Conservation (phyloP, 2,329 filamentous ascomycete species). For the Ophiostoma tasmaniense region DNA sequence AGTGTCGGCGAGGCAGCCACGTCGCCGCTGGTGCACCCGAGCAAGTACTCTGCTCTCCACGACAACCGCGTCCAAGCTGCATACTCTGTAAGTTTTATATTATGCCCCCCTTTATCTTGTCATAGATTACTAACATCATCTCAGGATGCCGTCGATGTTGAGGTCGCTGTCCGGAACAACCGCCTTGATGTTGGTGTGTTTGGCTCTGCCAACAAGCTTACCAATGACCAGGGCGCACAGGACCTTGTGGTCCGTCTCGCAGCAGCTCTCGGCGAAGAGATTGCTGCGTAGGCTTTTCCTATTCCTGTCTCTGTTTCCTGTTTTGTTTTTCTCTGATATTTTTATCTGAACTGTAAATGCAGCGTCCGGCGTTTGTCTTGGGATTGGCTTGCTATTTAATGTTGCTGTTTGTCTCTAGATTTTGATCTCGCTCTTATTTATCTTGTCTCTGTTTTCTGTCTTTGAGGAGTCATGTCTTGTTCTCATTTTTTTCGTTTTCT, state of each 20-base stretch:
- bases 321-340: neutral
- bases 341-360: neutral
- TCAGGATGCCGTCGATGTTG: constrained; percentile 22
- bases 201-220: constrained; percentile 16
- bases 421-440: neutral
- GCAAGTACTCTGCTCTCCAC: constrained; percentile 19
- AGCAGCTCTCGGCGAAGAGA: neutral
- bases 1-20: neutral
- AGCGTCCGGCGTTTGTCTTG: neutral
- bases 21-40: constrained; percentile 10
- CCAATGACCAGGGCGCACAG: neutral
- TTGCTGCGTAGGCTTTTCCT: neutral
- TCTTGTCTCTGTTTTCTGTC: neutral
- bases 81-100: constrained; percentile 23
- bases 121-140: neutral
- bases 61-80: constrained; percentile 25
- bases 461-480: neutral
- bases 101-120: too few species aligned
- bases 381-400: neutral
- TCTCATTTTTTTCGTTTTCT: neutral
- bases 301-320: neutral
- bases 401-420: neutral
- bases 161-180: constrained; percentile 18
- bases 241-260: constrained; percentile 1
- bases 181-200: constrained; percentile 22